Conservation (phyloP, 1,139 yeast species). For the Kodamaea anthophila region DNA sequence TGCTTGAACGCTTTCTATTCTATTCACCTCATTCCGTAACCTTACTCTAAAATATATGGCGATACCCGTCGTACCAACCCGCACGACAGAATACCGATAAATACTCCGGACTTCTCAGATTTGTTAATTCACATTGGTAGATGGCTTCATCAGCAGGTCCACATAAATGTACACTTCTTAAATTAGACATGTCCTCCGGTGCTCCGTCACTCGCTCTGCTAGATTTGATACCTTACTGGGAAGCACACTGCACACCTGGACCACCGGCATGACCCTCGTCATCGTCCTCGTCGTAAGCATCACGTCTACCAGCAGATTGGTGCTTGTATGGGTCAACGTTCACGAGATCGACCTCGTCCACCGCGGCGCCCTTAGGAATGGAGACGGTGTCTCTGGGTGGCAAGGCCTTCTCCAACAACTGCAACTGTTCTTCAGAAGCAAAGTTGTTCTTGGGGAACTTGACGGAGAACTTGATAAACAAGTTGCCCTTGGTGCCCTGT, state of each 20-base stretch:
- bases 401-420: constrained; percentile 56
- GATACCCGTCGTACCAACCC: too few species aligned
- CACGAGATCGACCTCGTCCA: constrained; percentile 77
- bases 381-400: constrained; percentile 55
- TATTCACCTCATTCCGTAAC: too few species aligned
- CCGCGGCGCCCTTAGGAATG: constrained; percentile 58
- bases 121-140: too few species aligned
- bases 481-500: constrained; percentile 70
- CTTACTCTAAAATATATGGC: too few species aligned
- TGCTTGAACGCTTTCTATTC: too few species aligned
- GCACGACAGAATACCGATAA: too few species aligned
- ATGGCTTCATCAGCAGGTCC: too few species aligned
- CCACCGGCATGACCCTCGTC: constrained; percentile 56
- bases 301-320: constrained; percentile 42
- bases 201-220: background rate
- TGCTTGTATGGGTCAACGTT: constrained; percentile 61
- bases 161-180: too few species aligned
- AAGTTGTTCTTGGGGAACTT: constrained; percentile 67
- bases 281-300: constrained; percentile 60
- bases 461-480: constrained; percentile 62
- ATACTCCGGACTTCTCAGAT: too few species aligned
- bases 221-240: constrained; percentile 44
- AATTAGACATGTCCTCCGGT: too few species aligned
- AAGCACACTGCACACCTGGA: constrained; percentile 85
- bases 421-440: constrained; percentile 60